Percentiles rank a stretch among this genome's conserved stretches.
These are phyloP conservation scores for Trypanosoma cruzi DNA, from an alignment of 208 protist genomes.

Conservation along the genomic window DNA sequence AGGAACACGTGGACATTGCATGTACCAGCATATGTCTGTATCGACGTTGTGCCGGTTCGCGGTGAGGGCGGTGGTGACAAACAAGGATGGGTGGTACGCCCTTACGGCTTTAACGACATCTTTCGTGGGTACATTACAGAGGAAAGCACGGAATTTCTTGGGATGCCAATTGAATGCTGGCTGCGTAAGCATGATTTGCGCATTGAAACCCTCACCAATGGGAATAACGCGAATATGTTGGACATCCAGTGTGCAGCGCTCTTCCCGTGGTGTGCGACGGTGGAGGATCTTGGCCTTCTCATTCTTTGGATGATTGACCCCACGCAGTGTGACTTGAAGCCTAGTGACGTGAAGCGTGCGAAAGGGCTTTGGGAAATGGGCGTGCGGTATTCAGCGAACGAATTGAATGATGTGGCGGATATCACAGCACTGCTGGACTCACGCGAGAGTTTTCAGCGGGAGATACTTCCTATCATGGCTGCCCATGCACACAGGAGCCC, in stretches of 20 bases:
- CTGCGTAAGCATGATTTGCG: constrained; percentile 27
- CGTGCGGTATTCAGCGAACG: constrained; percentile 42
- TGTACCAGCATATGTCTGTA: constrained; percentile 34
- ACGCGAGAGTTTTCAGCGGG: constrained; percentile 38
- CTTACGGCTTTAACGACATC: constrained; percentile 45
- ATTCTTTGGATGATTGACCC: constrained; percentile 29
- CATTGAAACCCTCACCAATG: constrained; percentile 22
- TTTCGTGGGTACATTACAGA: constrained; percentile 34
- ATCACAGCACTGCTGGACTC: constrained; percentile 24
- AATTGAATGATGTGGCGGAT: constrained; percentile 37
- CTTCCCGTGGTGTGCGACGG: constrained; percentile 38
- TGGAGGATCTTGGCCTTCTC: constrained; percentile 34
- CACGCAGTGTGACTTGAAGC: constrained; percentile 2
- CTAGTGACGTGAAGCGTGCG: constrained; percentile 11
- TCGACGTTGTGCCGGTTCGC: constrained; percentile 37
- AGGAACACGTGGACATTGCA: constrained; percentile 42
- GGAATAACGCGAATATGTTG: constrained; percentile 6
- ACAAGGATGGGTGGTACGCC: constrained; percentile 27
- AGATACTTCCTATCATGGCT: constrained; percentile 29
- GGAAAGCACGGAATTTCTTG: constrained; percentile 36
- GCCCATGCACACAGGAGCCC: background rate
- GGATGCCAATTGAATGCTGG: constrained; percentile 33
- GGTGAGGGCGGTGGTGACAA: background rate
- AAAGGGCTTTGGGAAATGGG: constrained; percentile 34
- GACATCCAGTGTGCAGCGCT: constrained; percentile 38